Conservation (phyloP, 305 asterid genomes). For the Solanum hybrid region DNA sequence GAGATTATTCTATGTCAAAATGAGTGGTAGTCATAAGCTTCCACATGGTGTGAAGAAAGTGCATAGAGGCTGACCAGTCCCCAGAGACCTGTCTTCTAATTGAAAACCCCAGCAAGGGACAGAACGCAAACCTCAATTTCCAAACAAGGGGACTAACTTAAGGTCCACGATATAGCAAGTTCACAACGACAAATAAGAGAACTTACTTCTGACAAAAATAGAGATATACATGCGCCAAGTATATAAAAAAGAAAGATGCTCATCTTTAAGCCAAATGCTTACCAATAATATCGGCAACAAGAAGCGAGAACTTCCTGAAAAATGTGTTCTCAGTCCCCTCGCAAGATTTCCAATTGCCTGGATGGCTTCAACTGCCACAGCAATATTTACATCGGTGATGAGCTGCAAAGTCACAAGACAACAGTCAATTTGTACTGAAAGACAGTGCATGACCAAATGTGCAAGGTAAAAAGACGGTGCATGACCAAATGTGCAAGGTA, state of each 20-base stretch:
- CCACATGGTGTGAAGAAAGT: neutral
- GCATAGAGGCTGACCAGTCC: neutral
- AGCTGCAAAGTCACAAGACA: conserved; percentile 54
- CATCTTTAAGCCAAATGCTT: conserved; percentile 17
- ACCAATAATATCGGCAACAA: conserved; percentile 84
- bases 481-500: neutral
- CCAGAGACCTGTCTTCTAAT: neutral
- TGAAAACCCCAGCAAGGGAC: neutral
- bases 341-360: conserved; percentile 98
- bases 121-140: neutral
- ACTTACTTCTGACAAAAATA: neutral
- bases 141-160: neutral
- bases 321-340: conserved; percentile 84
- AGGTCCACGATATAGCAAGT: neutral
- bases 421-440: neutral
- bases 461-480: neutral
- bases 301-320: conserved; percentile 78
- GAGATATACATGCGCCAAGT: neutral
- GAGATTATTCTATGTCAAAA: neutral
- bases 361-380: conserved; percentile 96
- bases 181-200: neutral
- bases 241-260: neutral
- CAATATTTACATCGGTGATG: conserved; percentile 90
- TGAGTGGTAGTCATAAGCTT: neutral
- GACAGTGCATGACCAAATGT: neutral